Base-by-base conservation (phyloP, 2,329 filamentous ascomycete genomes). In the Spiromastix sp. region DNA sequence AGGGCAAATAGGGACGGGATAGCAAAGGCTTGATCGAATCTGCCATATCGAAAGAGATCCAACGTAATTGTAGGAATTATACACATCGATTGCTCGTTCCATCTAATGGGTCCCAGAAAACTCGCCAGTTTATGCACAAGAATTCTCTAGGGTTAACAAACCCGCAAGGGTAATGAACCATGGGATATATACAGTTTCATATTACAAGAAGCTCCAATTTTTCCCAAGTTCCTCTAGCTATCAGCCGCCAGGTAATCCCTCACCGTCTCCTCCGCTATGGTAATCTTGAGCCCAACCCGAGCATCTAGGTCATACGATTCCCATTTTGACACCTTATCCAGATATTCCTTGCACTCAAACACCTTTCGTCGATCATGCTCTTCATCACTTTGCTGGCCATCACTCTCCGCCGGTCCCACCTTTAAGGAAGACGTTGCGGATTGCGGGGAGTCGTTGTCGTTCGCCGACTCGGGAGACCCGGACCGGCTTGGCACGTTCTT, bases 291-390 rank as follows among this genome's bases (percentile, higher is more conserved):
- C 5, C 65, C 65, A 34, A 68, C 52, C 49, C 75, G 64, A 34
- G 74, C 68, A 57, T 80, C 75, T 40, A 79, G 55, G 48, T 77
- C 74, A 49, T 73, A 79, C 12, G 61, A 61, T 45, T 76, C 75
- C 74, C 74, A 78, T 32, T 56, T 64, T 28, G 71, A 69, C 7
- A 71, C 70, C 51, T 70, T 71, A 11, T 71, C 66, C 10, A 79
- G 50, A 60, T 71, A 71, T 22, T 63, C 61, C 43, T 67, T 70
- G 45, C 72, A 76, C 41, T 70, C 63, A 31, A 58, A 56, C 30
- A 79, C 57, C 40, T 60, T 51, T 25, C 63, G 55, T 18, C 43
- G 47, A 38, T 67, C 63, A 13, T 44, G 32, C 7, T 13, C 27
- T n/a, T 31, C 28, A 10, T 2, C 8, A 16, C 16, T 32, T 12